phyloP scores from a whole-genome alignment of 306 rosid species.

The Lablab purpureus region DNA sequence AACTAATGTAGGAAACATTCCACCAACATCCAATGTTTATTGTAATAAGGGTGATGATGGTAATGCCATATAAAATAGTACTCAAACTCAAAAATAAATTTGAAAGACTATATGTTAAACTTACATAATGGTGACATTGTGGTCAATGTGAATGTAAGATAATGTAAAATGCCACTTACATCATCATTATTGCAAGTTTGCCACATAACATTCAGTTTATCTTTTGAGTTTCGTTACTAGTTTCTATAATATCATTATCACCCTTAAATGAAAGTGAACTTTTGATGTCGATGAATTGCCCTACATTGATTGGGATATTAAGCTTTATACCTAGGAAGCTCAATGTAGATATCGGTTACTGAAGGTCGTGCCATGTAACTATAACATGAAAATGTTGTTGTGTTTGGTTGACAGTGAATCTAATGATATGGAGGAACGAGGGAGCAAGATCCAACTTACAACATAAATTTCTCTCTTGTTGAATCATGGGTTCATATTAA shows the following conservation, averaged over 20 bases:
- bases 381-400: conserved; percentile 11
- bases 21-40: neutral
- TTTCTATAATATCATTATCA: neutral
- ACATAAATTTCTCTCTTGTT: conserved; percentile 51
- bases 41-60: neutral
- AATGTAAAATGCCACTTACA: neutral
- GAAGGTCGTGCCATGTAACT: neutral
- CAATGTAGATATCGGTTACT: conserved; percentile 22
- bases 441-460: neutral
- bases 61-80: neutral
- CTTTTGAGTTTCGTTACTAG: neutral
- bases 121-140: neutral
- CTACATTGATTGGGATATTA: neutral
- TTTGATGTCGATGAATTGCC: neutral
- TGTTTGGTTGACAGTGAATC: neutral
- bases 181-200: neutral
- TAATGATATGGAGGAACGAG: neutral
- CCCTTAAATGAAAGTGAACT: neutral
- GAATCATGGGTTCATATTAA: conserved; percentile 39
- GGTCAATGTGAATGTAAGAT: too few species aligned
- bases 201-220: neutral
- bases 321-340: conserved; percentile 12
- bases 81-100: too few species aligned
- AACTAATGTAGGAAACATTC: too few species aligned
- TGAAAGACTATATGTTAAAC: too few species aligned